Conservation (phyloP, 2,329 filamentous ascomycete genomes). For the Colletotrichum orbiculare region DNA sequence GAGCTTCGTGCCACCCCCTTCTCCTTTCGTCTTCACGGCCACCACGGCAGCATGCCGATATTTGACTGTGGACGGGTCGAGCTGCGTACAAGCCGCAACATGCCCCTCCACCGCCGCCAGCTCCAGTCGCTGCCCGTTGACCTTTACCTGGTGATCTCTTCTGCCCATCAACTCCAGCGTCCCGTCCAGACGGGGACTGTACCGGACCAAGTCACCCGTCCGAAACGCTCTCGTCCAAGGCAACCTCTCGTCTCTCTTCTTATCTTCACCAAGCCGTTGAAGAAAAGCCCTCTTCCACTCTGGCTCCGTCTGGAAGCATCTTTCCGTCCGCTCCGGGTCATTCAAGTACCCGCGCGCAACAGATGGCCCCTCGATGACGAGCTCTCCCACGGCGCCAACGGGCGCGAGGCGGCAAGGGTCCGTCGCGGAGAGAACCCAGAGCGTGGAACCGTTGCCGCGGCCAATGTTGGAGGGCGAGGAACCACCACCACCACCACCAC, state of each 20-base stretch:
- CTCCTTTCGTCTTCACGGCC: too few relatives aligned
- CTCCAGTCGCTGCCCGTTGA: constrained; percentile 45
- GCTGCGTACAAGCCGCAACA: not conserved
- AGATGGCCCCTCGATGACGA: constrained; percentile 21
- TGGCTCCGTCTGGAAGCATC: too few relatives aligned
- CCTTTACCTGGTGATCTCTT: constrained; percentile 44
- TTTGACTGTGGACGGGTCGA: too few relatives aligned
- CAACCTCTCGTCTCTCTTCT: too few relatives aligned
- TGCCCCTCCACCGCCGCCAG: constrained; percentile 42
- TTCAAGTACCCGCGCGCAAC: constrained; percentile 24
- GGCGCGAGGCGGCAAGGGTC: constrained; percentile 42
- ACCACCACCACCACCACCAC: not conserved
- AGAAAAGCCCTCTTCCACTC: too few relatives aligned
- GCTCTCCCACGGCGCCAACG: constrained; percentile 38
- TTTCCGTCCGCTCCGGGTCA: constrained; percentile 38
- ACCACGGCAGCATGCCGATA: too few relatives aligned
- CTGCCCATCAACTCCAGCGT: constrained; percentile 41
- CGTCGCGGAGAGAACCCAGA: constrained; percentile 44
- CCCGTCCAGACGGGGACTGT: constrained; percentile 20
- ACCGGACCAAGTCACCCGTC: constrained; percentile 54
- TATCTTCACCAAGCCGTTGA: too few relatives aligned
- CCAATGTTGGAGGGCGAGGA: not conserved
- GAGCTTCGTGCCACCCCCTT: too few relatives aligned
- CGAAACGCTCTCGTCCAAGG: constrained; percentile 46
- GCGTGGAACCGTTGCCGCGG: constrained; percentile 32